Evolutionary conservation across 441 rosid genomes (phyloP).

Genomic region (Brassica balearica): DNA sequence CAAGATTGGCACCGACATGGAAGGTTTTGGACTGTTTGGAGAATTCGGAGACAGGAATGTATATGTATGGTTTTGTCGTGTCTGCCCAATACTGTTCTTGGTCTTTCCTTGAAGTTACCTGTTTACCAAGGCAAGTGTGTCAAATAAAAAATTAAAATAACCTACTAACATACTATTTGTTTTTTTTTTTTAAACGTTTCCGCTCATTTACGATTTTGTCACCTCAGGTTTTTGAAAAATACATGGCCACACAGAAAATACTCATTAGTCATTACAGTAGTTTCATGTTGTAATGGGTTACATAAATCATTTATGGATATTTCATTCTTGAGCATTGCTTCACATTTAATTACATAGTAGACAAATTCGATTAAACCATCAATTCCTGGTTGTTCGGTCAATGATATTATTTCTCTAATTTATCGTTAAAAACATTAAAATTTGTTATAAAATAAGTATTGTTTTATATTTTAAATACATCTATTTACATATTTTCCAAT

Average conservation of each 20-base stretch:
- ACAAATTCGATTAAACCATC: not conserved
- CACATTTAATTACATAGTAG: not conserved
- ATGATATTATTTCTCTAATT: not conserved
- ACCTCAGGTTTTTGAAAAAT: not conserved
- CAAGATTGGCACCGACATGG: slow-evolving; percentile 66
- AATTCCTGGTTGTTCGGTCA: not conserved
- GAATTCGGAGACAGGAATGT: slow-evolving; percentile 74
- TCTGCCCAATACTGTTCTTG: slow-evolving; percentile 91
- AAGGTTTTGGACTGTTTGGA: slow-evolving; percentile 62
- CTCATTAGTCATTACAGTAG: not conserved
- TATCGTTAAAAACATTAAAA: too few relatives aligned
- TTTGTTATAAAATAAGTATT: too few relatives aligned
- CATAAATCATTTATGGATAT: not conserved
- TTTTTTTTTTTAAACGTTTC: not conserved
- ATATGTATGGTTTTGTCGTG: slow-evolving; percentile 61
- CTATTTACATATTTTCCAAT: too few relatives aligned
- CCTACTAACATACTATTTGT: not conserved
- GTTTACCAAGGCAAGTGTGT: slow-evolving; percentile 35
- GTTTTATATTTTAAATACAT: too few relatives aligned
- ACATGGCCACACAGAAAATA: not conserved
- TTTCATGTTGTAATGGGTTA: too few relatives aligned
- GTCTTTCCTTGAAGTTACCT: slow-evolving; percentile 94
- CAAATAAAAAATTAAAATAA: not conserved
- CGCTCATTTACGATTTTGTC: not conserved
- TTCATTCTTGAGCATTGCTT: not conserved